These are phyloP conservation scores for Excoecaria cochinchinensis DNA, from an alignment of 345 rosid genomes.

Conservation along the genomic window DNA sequence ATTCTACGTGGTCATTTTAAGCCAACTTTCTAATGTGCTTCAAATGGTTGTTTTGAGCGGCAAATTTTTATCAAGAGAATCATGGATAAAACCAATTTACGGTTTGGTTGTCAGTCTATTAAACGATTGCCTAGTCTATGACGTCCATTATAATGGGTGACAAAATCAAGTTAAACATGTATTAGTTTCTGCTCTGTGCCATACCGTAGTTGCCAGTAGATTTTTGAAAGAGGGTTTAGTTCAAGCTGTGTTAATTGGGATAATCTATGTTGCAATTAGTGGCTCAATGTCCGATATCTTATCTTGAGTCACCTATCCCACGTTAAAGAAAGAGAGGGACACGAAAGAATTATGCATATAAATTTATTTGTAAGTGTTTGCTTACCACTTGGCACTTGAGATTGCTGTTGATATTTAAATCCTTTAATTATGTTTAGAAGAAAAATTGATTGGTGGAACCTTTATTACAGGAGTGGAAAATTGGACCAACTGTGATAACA, in stretches of 20 bases:
- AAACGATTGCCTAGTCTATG: neutral
- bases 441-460: neutral
- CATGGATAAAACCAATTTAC: neutral
- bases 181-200: neutral
- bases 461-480: constrained; percentile 73
- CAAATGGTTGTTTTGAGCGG: neutral
- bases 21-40: neutral
- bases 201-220: neutral
- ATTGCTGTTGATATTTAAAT: neutral
- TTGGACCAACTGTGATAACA: constrained; percentile 76
- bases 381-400: neutral
- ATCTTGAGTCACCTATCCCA: neutral
- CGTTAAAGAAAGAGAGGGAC: neutral
- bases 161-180: neutral
- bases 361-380: neutral
- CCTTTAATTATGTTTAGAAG: neutral
- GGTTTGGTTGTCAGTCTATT: neutral
- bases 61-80: neutral
- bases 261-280: neutral
- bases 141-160: too few species aligned
- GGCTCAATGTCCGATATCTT: neutral
- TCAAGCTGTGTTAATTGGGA: neutral
- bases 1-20: neutral
- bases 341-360: neutral
- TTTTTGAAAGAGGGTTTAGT: neutral